A percentile compares a stretch with the other conserved stretches of the same genome.
phyloP scores from a whole-genome alignment of 306 rosid genomes.

The Lagenaria siceraria region DNA sequence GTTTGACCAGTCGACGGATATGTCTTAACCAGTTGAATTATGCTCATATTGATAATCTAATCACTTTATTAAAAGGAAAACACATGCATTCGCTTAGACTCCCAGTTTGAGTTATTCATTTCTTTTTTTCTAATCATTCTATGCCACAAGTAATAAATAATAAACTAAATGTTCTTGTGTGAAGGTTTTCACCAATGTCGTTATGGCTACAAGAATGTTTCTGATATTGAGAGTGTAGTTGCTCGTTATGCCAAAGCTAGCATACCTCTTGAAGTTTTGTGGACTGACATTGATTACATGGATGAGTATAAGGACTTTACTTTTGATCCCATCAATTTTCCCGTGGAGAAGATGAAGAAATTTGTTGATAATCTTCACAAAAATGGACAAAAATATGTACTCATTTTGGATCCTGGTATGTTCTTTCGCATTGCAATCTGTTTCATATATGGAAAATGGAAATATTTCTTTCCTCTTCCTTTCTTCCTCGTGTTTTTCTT shows the following conservation, averaged over 20 bases:
- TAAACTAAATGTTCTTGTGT: background rate
- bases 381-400: constrained; percentile 72
- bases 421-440: background rate
- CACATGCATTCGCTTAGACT: background rate
- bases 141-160: background rate
- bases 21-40: no score
- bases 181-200: constrained; percentile 89
- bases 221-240: constrained; percentile 50
- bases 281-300: constrained; percentile 97
- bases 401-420: constrained; percentile 74
- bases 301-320: constrained; percentile 78
- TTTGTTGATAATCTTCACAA: constrained; percentile 51
- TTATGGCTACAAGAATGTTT: constrained; percentile 65
- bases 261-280: constrained; percentile 85
- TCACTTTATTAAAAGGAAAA: background rate
- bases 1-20: no score
- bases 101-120: background rate
- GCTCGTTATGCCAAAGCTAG: constrained; percentile 52
- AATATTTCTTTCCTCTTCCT: background rate
- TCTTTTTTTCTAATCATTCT: background rate
- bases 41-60: background rate
- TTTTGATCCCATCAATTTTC: constrained; percentile 76
- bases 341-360: constrained; percentile 41
- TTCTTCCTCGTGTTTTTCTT: background rate
- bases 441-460: background rate